phyloP scores from a whole-genome alignment of 2,329 filamentous ascomycete genomes.

The Ophiosphaerella korrae region DNA sequence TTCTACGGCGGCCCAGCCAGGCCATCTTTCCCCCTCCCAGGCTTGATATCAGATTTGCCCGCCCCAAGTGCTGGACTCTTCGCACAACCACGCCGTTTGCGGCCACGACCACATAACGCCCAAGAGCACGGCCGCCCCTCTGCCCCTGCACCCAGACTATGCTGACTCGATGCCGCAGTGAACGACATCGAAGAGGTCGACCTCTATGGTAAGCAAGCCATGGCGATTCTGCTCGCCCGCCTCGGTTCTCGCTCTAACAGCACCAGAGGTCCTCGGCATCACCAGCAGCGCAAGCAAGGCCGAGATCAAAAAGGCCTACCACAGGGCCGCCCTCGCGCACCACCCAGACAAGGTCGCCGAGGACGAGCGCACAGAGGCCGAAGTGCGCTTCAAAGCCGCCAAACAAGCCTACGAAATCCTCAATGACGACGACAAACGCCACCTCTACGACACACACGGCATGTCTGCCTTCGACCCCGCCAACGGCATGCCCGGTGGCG shows the following conservation, averaged over 20 bases:
- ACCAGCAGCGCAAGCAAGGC: constrained; percentile 72
- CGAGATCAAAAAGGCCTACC: constrained; percentile 94
- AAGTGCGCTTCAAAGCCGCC: constrained; percentile 89
- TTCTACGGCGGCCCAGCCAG: constrained; percentile 4
- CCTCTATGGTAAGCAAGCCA: constrained; percentile 57
- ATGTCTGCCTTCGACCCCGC: constrained; percentile 93
- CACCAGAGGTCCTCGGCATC: constrained; percentile 77
- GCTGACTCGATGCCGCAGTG: constrained; percentile 29
- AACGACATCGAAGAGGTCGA: constrained; percentile 58
- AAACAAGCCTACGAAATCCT: constrained; percentile 98
- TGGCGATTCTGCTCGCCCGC: background rate
- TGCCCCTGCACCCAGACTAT: background rate
- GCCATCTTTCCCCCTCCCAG: background rate
- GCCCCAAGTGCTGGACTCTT: constrained; percentile 1
- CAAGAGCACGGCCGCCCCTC: constrained; percentile 4
- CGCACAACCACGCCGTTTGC: background rate
- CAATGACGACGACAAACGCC: constrained; percentile 89
- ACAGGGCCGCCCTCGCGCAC: constrained; percentile 86
- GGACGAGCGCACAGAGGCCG: constrained; percentile 80
- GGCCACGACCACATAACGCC: background rate
- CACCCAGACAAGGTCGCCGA: constrained; percentile 96
- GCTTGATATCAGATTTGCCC: constrained; percentile 2
- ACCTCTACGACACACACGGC: constrained; percentile 90
- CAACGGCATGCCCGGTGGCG: constrained; percentile 62
- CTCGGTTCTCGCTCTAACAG: constrained; percentile 30